Evolutionary conservation across 1,139 yeast genomes (phyloP), one percentile per base, ranked within the genome.

Genomic region (Komagataea norvegica): DNA sequence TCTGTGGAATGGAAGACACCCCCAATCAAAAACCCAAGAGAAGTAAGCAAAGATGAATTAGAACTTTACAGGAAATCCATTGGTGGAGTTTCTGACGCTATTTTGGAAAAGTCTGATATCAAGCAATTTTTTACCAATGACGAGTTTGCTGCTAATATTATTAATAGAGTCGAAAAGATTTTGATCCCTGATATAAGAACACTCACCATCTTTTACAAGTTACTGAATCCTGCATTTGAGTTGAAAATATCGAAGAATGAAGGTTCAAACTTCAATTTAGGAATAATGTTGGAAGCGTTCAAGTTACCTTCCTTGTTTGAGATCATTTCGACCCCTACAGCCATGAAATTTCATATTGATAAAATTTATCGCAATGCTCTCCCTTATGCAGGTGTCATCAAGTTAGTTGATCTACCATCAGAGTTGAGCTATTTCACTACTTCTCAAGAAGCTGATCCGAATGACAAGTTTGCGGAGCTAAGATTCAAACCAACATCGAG

Each of bases 341-440:
- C 18, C n/a, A 8, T 31, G 17, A 9, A 24, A 8, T 21, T 16
- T 11, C 3, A 8, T n/a, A 13, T 27, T 17, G 18, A 16, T 3
- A 14, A 27, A 8, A 7, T 22, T 6, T 11, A 14, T 6, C 28
- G 18, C 3, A 5, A n/a, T n/a, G 18, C 29, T 46, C 77, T 44
- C 80, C 80, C 54, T 38, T 83, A 76, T 47, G 88, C 94, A 0
- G 91, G 93, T 2, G 65, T 79, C 4, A 64, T 80, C 11, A 72
- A 74, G 39, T 60, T 87, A 36, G 67, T 79, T 17, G 74, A 77
- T 37, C 61, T 87, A 28, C 91, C 95, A 0, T 64, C 65, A 15
- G 69, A 84, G 36, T 57, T 86, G 41, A 89, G 83, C 49, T 72
- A 70, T 24, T 86, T 89, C 54, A 81, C 84, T 56, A 78, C 83